Percentiles rank a stretch among this genome's conserved stretches.
Conservation (phyloP, 2,329 filamentous ascomycete genomes). For the Metarhizium robertsii region DNA sequence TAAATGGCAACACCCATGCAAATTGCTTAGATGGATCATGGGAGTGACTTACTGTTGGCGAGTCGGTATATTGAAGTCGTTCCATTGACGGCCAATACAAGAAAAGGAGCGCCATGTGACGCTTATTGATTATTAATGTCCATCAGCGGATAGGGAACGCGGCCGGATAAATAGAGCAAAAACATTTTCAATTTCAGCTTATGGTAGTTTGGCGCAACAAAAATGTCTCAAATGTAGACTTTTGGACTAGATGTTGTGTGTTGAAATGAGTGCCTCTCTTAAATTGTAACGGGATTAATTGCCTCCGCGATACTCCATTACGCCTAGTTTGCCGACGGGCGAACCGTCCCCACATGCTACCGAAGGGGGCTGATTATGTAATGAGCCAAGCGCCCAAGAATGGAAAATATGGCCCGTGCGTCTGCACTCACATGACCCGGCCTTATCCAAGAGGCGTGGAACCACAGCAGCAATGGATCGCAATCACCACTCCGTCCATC, state of each 20-base stretch:
- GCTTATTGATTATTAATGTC: background rate
- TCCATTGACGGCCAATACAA: background rate
- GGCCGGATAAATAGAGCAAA: conserved; percentile 2
- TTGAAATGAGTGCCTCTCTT: background rate
- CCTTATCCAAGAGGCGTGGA: conserved; percentile 8
- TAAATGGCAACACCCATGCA: background rate
- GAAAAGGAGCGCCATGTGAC: background rate
- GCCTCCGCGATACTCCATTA: too few species aligned
- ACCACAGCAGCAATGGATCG: background rate
- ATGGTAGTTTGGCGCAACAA: conserved; percentile 4
- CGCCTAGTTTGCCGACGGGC: too few species aligned
- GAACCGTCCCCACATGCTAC: background rate
- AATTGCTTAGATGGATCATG: background rate
- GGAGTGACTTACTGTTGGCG: background rate
- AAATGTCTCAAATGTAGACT: background rate
- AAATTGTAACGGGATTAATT: too few species aligned
- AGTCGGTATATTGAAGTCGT: background rate
- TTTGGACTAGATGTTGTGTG: background rate
- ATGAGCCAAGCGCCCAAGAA: background rate
- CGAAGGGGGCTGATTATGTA: conserved; percentile 1
- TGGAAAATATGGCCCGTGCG: conserved; percentile 15
- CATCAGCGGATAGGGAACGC: background rate
- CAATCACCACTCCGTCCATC: background rate
- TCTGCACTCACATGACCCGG: conserved; percentile 22
- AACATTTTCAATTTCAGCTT: conserved; percentile 1